Base-by-base conservation (phyloP, 306 rosid species). In the Cicer chorassanicum region DNA sequence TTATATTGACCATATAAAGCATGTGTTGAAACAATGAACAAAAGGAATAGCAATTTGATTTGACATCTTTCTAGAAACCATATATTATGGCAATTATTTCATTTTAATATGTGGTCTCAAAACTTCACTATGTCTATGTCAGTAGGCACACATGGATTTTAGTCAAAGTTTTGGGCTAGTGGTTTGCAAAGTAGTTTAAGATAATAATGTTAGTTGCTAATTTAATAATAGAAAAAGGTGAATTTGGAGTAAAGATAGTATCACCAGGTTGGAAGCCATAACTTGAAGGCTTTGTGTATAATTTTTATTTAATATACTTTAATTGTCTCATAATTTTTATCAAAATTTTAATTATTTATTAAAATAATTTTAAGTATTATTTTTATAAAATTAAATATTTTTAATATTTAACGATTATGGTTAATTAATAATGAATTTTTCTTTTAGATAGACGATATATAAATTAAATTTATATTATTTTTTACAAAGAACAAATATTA, bases 121-220 rank as follows among this genome's bases (percentile, higher is more conserved):
- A 62, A 44, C 73, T 64, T 43, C 45, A 7, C 46, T 14, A n/a
- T 79, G 44, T 45, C 21, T 72, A 40, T 40, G 19, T 18, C 48
- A 45, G 16, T 16, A 29, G 6, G 29, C 75, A 40, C 74, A 73
- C 70, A 65, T 57, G 80, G n/a, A 67, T 80, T 40, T 1, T 45
- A 63, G 78, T 76, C 81, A 81, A 75, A 64, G 54, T 81, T 75
- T 64, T 64, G 53, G 2, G 39, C 9, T 45, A 49, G 34, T 76
- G 4, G 45, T 53, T 70, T 70, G 8, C 39, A 44, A 62, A 42
- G 13, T 45, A 56, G 4, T 57, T 39, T 57, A 67, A 57, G 49
- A 72, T 60, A 45, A 73, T 73, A 7, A 51, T 51, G 18, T 51
- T 51, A 50, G 18, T 50, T n/a, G 45, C 8, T 67, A 45, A 14